A percentile compares a stretch with the other conserved stretches of the same genome.
These are phyloP conservation scores for Spergularia azorica DNA, from an alignment of 179 eudicot species.

Conservation along the genomic window DNA sequence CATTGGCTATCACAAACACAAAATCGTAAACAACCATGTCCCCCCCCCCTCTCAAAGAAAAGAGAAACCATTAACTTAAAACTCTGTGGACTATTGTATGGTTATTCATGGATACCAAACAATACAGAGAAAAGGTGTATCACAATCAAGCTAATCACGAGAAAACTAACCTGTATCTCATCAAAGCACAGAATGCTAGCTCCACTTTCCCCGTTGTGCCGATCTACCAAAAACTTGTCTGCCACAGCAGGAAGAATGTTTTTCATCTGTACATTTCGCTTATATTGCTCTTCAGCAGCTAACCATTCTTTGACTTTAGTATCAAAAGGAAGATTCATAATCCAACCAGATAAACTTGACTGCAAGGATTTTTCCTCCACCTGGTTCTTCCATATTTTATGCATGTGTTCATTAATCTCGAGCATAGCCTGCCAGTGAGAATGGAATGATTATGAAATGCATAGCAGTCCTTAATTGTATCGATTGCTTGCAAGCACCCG, in stretches of 20 bases:
- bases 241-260: constrained; percentile 95
- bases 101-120: neutral
- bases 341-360: constrained; percentile 79
- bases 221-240: constrained; percentile 79
- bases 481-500: neutral
- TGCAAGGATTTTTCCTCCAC: constrained; percentile 62
- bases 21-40: neutral
- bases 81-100: too few relatives aligned
- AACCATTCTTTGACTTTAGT: constrained; percentile 85
- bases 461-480: constrained; percentile 10
- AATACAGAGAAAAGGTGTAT: neutral
- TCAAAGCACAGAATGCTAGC: constrained; percentile 94
- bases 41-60: too few relatives aligned
- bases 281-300: constrained; percentile 87
- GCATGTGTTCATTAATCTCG: constrained; percentile 90
- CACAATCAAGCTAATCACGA: neutral
- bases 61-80: too few relatives aligned
- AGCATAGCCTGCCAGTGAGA: constrained; percentile 78
- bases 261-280: constrained; percentile 68
- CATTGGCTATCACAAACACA: neutral
- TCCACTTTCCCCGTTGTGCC: constrained; percentile 51
- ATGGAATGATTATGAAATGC: constrained; percentile 18
- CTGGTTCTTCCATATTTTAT: constrained; percentile 83
- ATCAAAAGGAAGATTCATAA: constrained; percentile 88
- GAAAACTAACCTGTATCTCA: constrained; percentile 76